These are phyloP conservation scores for Vanderwaltozyma verrucispora DNA, from an alignment of 805 yeast genomes.

Conservation along the genomic window DNA sequence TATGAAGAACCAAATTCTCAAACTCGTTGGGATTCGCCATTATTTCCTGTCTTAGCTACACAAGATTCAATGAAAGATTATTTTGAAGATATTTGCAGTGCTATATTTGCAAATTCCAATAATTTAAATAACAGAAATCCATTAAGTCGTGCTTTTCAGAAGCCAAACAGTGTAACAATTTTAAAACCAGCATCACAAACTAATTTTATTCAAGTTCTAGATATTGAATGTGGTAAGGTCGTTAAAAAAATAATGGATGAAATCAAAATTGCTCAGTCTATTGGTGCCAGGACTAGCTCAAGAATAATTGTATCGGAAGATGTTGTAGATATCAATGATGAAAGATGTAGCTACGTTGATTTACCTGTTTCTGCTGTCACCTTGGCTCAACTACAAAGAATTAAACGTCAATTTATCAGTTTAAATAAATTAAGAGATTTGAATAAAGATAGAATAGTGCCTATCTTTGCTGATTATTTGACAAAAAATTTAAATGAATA, in stretches of 20 bases:
- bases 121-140: constrained; percentile 26
- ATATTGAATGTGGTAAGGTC: constrained; percentile 56
- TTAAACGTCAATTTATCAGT: constrained; percentile 72
- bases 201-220: constrained; percentile 70
- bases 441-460: constrained; percentile 55
- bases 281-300: constrained; percentile 41
- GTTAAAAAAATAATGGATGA: constrained; percentile 52
- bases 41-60: constrained; percentile 49
- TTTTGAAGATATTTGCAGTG: constrained; percentile 56
- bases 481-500: constrained; percentile 43
- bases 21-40: constrained; percentile 90
- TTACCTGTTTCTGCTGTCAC: constrained; percentile 49
- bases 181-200: constrained; percentile 70
- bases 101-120: constrained; percentile 32
- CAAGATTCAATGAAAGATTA: constrained; percentile 38
- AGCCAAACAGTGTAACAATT: constrained; percentile 79
- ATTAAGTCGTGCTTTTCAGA: constrained; percentile 44
- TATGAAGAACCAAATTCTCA: constrained; percentile 88
- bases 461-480: constrained; percentile 70
- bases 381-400: constrained; percentile 70
- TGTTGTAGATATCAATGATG: constrained; percentile 31
- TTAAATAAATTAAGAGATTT: constrained; percentile 72
- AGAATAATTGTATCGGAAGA: constrained; percentile 36
- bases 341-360: constrained; percentile 36
- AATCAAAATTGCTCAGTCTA: constrained; percentile 17